phyloP scores from a whole-genome alignment of 495 filamentous ascomycete genomes.

The Lasiosphaeria ovina region DNA sequence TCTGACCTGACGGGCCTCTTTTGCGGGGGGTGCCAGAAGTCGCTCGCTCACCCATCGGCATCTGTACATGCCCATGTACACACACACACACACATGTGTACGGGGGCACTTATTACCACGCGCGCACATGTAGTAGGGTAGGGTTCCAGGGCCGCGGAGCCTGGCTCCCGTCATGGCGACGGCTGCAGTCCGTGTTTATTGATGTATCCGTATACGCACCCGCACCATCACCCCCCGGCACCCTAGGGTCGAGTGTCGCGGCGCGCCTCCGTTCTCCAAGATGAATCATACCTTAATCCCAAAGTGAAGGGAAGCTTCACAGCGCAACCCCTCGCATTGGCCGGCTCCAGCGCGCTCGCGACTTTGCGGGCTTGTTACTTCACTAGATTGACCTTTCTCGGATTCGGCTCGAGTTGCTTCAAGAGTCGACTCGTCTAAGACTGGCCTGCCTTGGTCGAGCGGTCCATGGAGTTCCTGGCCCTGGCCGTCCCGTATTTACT shows the following conservation, averaged over 20 bases:
- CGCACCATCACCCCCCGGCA: neutral
- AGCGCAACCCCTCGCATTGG: too few relatives aligned
- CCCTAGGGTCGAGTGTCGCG: neutral
- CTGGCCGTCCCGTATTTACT: neutral
- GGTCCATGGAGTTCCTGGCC: neutral
- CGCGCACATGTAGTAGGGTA: slow-evolving; percentile 6
- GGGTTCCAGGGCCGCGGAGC: slow-evolving; percentile 19
- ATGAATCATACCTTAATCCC: too few relatives aligned
- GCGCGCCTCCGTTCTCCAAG: too few relatives aligned
- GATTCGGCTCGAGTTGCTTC: too few relatives aligned
- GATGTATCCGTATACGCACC: neutral
- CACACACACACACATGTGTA: neutral
- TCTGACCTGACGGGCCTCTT: too few relatives aligned
- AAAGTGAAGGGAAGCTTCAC: too few relatives aligned
- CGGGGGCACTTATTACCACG: neutral
- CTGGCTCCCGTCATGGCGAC: slow-evolving; percentile 11
- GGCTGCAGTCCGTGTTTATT: slow-evolving; percentile 8
- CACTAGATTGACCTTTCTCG: too few relatives aligned
- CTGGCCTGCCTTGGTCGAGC: neutral
- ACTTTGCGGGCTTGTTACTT: too few relatives aligned
- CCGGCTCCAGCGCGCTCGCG: too few relatives aligned
- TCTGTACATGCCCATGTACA: neutral
- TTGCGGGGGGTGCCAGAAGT: too few relatives aligned
- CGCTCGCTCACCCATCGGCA: too few relatives aligned
- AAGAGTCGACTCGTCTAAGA: too few relatives aligned